Evolutionary conservation across 768 basidiomycete species (phyloP).

Genomic region (Porphyrellus cyaneotinctus): DNA sequence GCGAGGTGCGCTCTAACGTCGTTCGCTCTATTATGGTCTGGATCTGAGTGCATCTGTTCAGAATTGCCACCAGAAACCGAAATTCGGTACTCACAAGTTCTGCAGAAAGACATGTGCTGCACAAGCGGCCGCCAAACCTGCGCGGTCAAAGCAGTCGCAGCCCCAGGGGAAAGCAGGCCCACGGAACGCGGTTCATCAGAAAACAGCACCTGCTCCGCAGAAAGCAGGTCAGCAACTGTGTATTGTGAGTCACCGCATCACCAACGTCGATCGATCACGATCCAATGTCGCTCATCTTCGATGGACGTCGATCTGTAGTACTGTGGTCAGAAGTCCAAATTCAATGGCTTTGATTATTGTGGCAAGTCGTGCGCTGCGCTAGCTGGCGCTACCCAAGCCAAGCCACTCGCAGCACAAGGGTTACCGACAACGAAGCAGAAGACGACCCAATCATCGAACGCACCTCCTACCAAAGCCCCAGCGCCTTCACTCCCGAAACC

Average conservation of each 20-base stretch:
- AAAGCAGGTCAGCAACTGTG: constrained; percentile 24
- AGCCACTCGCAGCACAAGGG: constrained; percentile 14
- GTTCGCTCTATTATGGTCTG: not conserved
- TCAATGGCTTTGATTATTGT: constrained; percentile 56
- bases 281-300: constrained; percentile 17
- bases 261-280: constrained; percentile 27
- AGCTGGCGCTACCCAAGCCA: constrained; percentile 33
- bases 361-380: constrained; percentile 58
- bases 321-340: constrained; percentile 62
- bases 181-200: constrained; percentile 12
- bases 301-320: constrained; percentile 28
- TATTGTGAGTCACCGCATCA: constrained; percentile 22
- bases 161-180: constrained; percentile 10
- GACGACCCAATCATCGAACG: constrained; percentile 5
- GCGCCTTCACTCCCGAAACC: constrained; percentile 7
- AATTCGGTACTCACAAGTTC: constrained; percentile 50
- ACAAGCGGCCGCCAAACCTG: constrained; percentile 30
- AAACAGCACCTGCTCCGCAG: constrained; percentile 11
- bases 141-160: constrained; percentile 12
- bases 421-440: constrained; percentile 19
- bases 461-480: constrained; percentile 6
- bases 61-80: constrained; percentile 56
- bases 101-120: constrained; percentile 56
- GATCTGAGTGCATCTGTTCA: constrained; percentile 20
- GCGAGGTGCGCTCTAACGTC: constrained; percentile 26